Evolutionary conservation across 768 basidiomycete species (phyloP).

Genomic region (Tylopilus subfusipes): DNA sequence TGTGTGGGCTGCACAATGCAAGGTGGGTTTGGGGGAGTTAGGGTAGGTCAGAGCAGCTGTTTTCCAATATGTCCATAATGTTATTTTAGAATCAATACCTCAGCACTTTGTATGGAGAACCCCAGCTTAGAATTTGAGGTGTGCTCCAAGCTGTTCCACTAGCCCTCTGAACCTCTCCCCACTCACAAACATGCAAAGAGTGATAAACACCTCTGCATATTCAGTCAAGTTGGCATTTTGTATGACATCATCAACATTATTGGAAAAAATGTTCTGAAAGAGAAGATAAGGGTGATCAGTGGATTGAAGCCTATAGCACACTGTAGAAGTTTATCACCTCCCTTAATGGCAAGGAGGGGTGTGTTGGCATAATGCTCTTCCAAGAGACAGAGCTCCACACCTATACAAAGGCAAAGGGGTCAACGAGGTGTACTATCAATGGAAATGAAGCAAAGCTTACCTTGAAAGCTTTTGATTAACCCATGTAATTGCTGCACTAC

Average conservation of each 20-base stretch:
- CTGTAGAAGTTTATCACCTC: constrained; percentile 80
- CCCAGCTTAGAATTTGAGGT: constrained; percentile 82
- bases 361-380: constrained; percentile 92
- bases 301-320: constrained; percentile 84
- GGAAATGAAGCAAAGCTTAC: too few species aligned
- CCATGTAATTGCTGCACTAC: too few species aligned
- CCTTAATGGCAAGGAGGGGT: constrained; percentile 86
- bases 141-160: constrained; percentile 85
- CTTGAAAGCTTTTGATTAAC: too few species aligned
- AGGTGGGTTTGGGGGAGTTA: too few species aligned
- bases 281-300: constrained; percentile 80
- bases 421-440: too few species aligned
- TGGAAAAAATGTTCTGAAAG: constrained; percentile 89
- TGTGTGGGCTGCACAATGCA: too few species aligned
- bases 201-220: too few species aligned
- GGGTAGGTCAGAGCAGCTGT: too few species aligned
- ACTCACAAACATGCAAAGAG: constrained; percentile 89
- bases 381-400: constrained; percentile 87
- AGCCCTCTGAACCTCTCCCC: constrained; percentile 85
- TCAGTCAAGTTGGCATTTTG: too few species aligned
- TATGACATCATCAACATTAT: constrained; percentile 89
- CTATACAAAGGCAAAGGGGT: constrained; percentile 51
- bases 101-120: constrained; percentile 49
- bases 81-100: constrained; percentile 41
- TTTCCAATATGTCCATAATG: constrained; percentile 31